phyloP scores from a whole-genome alignment of 495 filamentous ascomycete species.

The Podospora conica region DNA sequence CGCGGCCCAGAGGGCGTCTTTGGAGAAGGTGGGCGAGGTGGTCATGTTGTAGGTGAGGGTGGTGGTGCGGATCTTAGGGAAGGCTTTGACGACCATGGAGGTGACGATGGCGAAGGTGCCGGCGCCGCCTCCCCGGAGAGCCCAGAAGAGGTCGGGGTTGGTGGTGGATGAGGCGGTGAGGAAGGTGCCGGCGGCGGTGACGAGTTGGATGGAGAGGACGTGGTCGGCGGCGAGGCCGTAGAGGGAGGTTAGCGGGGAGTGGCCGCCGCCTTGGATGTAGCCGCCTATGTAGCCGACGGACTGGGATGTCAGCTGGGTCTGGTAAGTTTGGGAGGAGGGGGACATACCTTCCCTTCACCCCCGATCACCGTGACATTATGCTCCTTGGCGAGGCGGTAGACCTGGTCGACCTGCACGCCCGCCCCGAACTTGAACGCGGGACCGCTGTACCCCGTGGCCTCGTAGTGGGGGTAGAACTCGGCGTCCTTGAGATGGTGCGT shows the following conservation, averaged over 20 bases:
- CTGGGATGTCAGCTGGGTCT: too few relatives aligned
- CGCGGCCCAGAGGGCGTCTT: slow-evolving; percentile 8
- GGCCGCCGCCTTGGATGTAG: slow-evolving; percentile 55
- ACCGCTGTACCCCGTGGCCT: slow-evolving; percentile 31
- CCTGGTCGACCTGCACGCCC: slow-evolving; percentile 47
- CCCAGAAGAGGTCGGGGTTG: slow-evolving; percentile 49
- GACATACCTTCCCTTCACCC: slow-evolving; percentile 32
- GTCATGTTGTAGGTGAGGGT: slow-evolving; percentile 5
- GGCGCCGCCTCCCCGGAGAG: slow-evolving; percentile 29
- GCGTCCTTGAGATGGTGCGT: slow-evolving; percentile 56
- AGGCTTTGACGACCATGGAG: slow-evolving; percentile 34
- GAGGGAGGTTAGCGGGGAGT: slow-evolving; percentile 44
- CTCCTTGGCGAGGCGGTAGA: slow-evolving; percentile 35
- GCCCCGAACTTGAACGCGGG: slow-evolving; percentile 45
- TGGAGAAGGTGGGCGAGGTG: slow-evolving; percentile 6
- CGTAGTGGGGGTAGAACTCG: slow-evolving; percentile 30
- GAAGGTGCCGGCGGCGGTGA: slow-evolving; percentile 49
- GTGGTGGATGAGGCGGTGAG: slow-evolving; percentile 43
- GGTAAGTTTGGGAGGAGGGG: too few relatives aligned
- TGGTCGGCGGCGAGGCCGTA: slow-evolving; percentile 58
- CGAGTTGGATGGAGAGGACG: slow-evolving; percentile 51
- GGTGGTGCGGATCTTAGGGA: slow-evolving; percentile 2
- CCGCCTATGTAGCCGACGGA: slow-evolving; percentile 39
- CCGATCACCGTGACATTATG: slow-evolving; percentile 41
- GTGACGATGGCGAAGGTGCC: slow-evolving; percentile 46